Conservation (phyloP, 441 rosid species). For the Metrosideros polymorpha region DNA sequence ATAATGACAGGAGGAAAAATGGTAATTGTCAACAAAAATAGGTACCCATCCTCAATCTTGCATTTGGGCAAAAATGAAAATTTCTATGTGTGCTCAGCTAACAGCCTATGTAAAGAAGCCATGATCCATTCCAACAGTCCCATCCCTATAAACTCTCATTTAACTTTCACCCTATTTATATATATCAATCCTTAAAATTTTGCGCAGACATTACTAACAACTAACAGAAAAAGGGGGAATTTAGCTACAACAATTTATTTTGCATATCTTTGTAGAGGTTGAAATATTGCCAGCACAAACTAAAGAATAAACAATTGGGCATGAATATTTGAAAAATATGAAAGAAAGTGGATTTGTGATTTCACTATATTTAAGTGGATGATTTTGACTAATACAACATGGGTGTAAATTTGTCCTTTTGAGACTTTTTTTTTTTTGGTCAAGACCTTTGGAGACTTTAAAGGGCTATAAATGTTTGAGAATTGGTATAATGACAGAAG, state of each 20-base stretch:
- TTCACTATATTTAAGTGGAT: not conserved
- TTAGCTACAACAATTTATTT: not conserved
- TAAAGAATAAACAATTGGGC: not conserved
- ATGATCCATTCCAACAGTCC: not conserved
- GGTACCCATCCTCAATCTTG: not conserved
- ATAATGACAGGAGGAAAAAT: not conserved
- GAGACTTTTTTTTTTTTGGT: not conserved
- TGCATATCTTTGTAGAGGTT: not conserved
- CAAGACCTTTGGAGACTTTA: not conserved
- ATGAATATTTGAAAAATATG: not conserved
- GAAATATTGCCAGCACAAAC: not conserved
- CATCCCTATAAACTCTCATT: not conserved
- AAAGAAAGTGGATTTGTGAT: not conserved
- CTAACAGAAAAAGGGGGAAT: not conserved
- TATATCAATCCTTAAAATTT: not conserved
- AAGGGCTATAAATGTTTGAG: not conserved
- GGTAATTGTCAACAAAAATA: not conserved
- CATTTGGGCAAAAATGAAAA: not conserved
- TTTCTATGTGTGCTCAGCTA: not conserved
- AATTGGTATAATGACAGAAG: not conserved
- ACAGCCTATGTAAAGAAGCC: not conserved
- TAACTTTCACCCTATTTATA: not conserved
- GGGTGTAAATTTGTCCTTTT: not conserved
- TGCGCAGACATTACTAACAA: not conserved
- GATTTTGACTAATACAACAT: not conserved